A percentile compares a stretch with the other conserved stretches of the same genome.
These are phyloP conservation scores for Anthracocystis walkeri DNA, from an alignment of 1,284 basidiomycete species.

Conservation along the genomic window DNA sequence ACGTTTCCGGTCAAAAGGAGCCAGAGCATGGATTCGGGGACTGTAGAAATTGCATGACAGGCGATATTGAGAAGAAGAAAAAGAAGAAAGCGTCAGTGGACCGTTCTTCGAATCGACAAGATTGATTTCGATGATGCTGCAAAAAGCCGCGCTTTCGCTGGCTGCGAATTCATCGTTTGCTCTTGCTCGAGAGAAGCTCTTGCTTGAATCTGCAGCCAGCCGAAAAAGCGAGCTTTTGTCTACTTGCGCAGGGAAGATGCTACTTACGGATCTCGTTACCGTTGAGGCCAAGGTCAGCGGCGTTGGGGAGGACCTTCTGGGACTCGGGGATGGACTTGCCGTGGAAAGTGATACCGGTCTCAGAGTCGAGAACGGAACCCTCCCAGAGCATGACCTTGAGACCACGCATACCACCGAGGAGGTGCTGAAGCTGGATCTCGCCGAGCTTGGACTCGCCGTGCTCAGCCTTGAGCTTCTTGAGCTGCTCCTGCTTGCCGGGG, in stretches of 20 bases:
- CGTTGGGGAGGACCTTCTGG: slow-evolving; percentile 67
- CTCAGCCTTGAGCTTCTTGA: slow-evolving; percentile 67
- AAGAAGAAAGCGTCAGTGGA: neutral
- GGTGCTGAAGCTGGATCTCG: slow-evolving; percentile 66
- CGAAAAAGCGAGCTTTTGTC: neutral
- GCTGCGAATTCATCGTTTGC: neutral
- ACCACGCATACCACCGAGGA: slow-evolving; percentile 69
- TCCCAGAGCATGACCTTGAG: slow-evolving; percentile 70
- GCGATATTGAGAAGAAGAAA: neutral
- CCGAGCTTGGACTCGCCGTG: slow-evolving; percentile 64
- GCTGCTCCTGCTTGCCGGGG: slow-evolving; percentile 68
- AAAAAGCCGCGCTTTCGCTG: too few species aligned
- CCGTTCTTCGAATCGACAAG: neutral
- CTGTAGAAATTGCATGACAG: slow-evolving; percentile 18
- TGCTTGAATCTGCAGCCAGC: neutral
- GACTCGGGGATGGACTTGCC: slow-evolving; percentile 68
- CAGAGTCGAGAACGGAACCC: slow-evolving; percentile 68
- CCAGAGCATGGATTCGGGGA: slow-evolving; percentile 70
- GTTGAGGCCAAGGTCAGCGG: slow-evolving; percentile 63
- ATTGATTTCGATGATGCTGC: neutral
- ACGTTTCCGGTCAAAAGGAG: slow-evolving; percentile 68
- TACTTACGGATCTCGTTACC: slow-evolving; percentile 68
- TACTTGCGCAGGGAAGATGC: neutral
- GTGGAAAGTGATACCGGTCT: slow-evolving; percentile 69
- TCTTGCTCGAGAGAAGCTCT: neutral